Evolutionary conservation across 805 yeast genomes (phyloP), one percentile per base, ranked within the genome.

Genomic region (Millerago galiae): DNA sequence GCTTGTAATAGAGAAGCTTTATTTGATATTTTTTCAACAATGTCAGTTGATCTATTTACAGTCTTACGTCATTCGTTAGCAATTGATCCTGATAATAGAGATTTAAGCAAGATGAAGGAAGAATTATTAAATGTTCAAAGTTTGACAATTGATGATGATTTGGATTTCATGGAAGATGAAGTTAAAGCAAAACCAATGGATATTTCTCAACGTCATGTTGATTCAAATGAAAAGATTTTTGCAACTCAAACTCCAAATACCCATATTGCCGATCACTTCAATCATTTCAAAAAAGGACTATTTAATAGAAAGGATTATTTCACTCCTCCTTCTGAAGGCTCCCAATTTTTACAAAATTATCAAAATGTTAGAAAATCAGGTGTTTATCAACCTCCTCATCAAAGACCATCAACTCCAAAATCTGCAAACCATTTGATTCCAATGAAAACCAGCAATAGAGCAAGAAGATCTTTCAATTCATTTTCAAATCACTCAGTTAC

Each of bases 1-100:
- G 90, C 91, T 11, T 76, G 83, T 28, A 85, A 86, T 55, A 75
- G 96, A 52, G 97, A 91, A 61, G 83, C 95, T 2, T 67, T 91
- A 37, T 89, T 88, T 64, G 98, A 91, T 64, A 84, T 89, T 34
- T 91, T 90, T 60, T 89, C 96, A 14, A 70, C 89, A 5, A 82
- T 91, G 88, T 78, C 93, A 40, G 79, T 77, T 40, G 96, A 89
- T 56, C 74, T 89, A 54, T 91, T 88, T 59, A 77, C 83, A n/a
- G 95, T 86, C 0, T 71, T 90, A 57, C 74, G 95, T 44, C 76
- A 77, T 50, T 73, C 84, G 47, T 69, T 91, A 43, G 82, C 95
- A 11, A 75, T 91, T 44, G 96, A 90, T 65, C 98, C 98, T 1
- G 72, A 74, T 24, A 87, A 90, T 63, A 79, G 98, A 56, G 81